Percentiles rank a stretch among this genome's conserved stretches.
Conservation (phyloP, 306 rosid species). For the Fragaria iinumae region DNA sequence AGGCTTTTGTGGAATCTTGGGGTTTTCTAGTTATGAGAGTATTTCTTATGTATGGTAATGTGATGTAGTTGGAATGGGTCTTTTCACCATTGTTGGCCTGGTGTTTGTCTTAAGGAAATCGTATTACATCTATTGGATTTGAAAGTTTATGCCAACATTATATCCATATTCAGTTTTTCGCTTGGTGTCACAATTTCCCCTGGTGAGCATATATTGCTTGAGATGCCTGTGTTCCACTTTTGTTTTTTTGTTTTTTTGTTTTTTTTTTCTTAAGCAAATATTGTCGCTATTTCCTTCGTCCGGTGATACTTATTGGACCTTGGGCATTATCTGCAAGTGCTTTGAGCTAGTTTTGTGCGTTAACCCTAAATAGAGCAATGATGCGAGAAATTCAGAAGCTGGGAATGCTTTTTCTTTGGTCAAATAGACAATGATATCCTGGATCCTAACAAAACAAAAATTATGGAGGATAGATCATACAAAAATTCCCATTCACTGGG, state of each 20-base stretch:
- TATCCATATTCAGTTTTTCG: background rate
- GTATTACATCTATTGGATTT: background rate
- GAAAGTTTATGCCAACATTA: background rate
- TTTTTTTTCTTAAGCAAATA: background rate
- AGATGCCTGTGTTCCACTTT: background rate
- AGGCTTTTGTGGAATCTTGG: slow-evolving; percentile 9
- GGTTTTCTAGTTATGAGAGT: background rate
- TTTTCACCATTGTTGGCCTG: background rate
- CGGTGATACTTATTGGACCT: background rate
- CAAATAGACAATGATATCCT: background rate
- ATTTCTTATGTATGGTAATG: background rate
- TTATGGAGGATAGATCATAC: background rate
- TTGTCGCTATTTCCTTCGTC: background rate
- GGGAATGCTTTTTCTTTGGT: background rate
- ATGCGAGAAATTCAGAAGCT: background rate
- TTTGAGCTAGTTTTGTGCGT: background rate
- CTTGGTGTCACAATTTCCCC: background rate
- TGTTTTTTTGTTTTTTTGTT: rapidly evolving
- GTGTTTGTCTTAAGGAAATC: background rate
- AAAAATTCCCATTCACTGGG: background rate
- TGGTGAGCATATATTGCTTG: background rate
- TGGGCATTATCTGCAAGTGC: background rate
- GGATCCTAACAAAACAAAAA: background rate
- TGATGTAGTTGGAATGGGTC: slow-evolving; percentile 1
- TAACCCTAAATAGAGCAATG: background rate